Percentiles rank a stretch among this genome's conserved stretches.
Evolutionary conservation across 1,284 basidiomycete species (phyloP).

Genomic region (Vanrija humicola): DNA sequence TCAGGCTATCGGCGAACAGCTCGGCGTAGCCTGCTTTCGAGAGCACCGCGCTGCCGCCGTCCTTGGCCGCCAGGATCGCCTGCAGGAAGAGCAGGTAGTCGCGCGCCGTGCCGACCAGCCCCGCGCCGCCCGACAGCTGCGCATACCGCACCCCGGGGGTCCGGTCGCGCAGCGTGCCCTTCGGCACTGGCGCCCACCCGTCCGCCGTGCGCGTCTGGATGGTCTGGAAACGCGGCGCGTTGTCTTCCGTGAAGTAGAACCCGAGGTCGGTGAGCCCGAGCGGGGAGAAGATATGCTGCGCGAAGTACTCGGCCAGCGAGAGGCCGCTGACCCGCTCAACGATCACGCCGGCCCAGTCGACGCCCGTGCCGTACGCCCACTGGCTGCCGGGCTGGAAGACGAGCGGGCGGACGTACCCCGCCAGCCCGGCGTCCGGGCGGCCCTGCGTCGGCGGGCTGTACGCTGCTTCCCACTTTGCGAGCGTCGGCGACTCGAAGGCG

Average conservation of each 20-base stretch:
- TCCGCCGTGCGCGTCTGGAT: conserved; percentile 8
- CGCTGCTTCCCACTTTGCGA: conserved; percentile 1
- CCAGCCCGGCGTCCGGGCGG: conserved; percentile 14
- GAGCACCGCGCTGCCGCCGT: conserved; percentile 16
- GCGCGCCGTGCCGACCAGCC: conserved; percentile 14
- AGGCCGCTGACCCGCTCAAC: conserved; percentile 35
- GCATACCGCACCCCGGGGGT: too few relatives aligned
- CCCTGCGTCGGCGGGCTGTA: not conserved
- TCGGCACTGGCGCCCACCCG: not conserved
- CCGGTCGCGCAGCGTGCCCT: too few relatives aligned
- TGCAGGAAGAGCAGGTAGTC: conserved; percentile 20
- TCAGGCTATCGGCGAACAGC: conserved; percentile 24
- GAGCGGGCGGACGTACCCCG: conserved; percentile 19
- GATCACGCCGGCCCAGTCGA: conserved; percentile 43
- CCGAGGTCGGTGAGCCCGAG: conserved; percentile 28
- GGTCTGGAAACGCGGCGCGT: conserved; percentile 18
- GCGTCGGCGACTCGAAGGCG: conserved; percentile 4
- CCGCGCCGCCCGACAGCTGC: conserved; percentile 13
- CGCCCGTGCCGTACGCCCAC: conserved; percentile 30
- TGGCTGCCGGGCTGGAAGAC: conserved; percentile 36
- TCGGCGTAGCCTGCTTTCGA: conserved; percentile 17
- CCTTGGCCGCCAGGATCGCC: conserved; percentile 9
- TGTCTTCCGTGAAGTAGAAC: conserved; percentile 29
- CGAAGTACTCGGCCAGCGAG: conserved; percentile 35
- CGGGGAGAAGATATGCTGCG: conserved; percentile 37